A percentile compares a stretch with the other conserved stretches of the same genome.
phyloP scores from a whole-genome alignment of 2,329 filamentous ascomycete genomes.

The Rhinocladiella similis region DNA sequence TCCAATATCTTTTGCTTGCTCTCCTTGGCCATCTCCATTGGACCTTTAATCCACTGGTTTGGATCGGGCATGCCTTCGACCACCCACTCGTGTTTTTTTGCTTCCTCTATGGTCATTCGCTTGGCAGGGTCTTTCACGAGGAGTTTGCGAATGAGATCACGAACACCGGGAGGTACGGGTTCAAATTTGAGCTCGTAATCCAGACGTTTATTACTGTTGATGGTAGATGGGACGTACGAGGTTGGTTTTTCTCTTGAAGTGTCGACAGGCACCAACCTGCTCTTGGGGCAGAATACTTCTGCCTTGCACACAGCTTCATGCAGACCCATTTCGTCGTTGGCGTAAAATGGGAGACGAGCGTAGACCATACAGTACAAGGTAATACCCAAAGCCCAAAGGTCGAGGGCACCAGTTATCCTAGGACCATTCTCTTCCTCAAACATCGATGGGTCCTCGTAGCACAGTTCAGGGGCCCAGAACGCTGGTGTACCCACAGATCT shows the following conservation, averaged over 20 bases:
- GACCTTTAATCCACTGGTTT: constrained; percentile 86
- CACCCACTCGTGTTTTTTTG: constrained; percentile 94
- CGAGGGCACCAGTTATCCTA: constrained; percentile 88
- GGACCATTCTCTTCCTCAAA: constrained; percentile 51
- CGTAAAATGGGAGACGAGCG: constrained; percentile 87
- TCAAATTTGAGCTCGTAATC: constrained; percentile 83
- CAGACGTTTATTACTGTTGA: constrained; percentile 68
- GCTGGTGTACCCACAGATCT: constrained; percentile 97
- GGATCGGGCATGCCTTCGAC: constrained; percentile 74
- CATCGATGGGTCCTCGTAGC: constrained; percentile 73
- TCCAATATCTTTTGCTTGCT: constrained; percentile 77
- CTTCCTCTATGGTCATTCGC: constrained; percentile 84
- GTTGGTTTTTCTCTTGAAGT: constrained; percentile 28
- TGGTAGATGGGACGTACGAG: constrained; percentile 44
- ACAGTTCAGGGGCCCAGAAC: constrained; percentile 95
- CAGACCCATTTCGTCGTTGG: constrained; percentile 81
- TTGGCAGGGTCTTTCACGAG: constrained; percentile 86
- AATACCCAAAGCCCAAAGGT: constrained; percentile 95
- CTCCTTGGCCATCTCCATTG: constrained; percentile 72
- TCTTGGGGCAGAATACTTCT: constrained; percentile 83
- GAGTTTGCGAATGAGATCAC: constrained; percentile 76
- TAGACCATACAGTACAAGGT: constrained; percentile 95
- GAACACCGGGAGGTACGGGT: constrained; percentile 74
- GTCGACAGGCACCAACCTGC: constrained; percentile 73
- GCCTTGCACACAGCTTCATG: constrained; percentile 90